Base-by-base conservation (phyloP, 2,329 filamentous ascomycete genomes). In the Alternaria arborescens region DNA sequence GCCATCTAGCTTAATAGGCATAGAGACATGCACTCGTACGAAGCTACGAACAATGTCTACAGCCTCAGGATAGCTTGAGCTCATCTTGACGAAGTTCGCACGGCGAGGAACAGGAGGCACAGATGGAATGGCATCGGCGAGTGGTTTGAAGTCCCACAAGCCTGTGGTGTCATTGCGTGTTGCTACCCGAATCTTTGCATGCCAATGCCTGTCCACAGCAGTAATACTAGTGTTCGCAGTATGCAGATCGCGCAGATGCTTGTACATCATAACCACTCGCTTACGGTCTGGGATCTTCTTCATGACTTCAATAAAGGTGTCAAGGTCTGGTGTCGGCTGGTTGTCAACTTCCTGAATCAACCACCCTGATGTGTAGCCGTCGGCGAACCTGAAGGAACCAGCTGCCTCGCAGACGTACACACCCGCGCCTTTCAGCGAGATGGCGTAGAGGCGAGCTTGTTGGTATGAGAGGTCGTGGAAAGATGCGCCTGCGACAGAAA, bases 381-480 rank as follows among this genome's bases (percentile, higher is more conserved):
- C 95, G n/a, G 75, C 73, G 66, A 99, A 92, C 52, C 94, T 90
- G 84, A 98, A 99, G 0, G 95, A 97, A 3, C 95, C 95, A 2
- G 92, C 91, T 5, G 94, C 92, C 79, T 99, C 95, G 74, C 94
- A 98, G 60, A 98, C 91, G 76, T 92, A 99, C 18, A 99, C 93
- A 34, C 95, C 95, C 42, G 79, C 74, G 52, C 79, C 76, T 77
- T 93, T 90, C 71, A 93, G 91, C 10, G 94, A 89, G 59, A 99
- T 94, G 34, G 94, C 94, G 77, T 97, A 98, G 5, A 97, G 86
- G 10, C 95, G 89, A n/a, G 95, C 93, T 80, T 98, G 94, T 76
- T 99, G 95, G 78, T 99, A 99, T 1, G 96, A 99, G 18, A 99
- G 84, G 76, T 97, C 88, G 81, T 99, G 96, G 83, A 99, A 98